Conservation (phyloP, 352 stramenopile species). For the Phytophthora chlamydospora region DNA sequence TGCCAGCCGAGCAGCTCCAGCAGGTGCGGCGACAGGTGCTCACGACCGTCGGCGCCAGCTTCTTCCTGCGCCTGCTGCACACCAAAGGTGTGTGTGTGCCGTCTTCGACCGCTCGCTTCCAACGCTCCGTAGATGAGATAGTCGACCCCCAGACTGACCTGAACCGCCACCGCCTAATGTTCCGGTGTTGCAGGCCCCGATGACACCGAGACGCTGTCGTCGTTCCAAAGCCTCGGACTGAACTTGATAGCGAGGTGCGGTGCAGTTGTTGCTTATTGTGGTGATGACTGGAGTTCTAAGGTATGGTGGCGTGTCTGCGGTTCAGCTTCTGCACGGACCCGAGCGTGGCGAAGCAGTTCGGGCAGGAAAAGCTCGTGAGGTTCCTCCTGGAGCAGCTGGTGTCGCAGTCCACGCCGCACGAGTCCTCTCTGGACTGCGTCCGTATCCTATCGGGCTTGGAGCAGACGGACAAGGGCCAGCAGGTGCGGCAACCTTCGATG, state of each 20-base stretch:
- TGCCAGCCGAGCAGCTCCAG: conserved; percentile 51
- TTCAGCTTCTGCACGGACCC: conserved; percentile 71
- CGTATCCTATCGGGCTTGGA: conserved; percentile 52
- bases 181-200: conserved; percentile 43
- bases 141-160: background rate
- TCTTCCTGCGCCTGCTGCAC: conserved; percentile 82
- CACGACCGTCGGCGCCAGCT: conserved; percentile 61
- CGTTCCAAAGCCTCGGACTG: conserved; percentile 78
- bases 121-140: background rate
- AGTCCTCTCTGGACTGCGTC: conserved; percentile 59
- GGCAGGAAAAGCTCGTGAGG: conserved; percentile 62
- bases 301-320: background rate
- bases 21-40: conserved; percentile 67
- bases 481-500: conserved; percentile 38
- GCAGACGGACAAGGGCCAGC: conserved; percentile 52
- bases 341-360: conserved; percentile 55
- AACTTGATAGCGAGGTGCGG: conserved; percentile 83
- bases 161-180: background rate
- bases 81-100: conserved; percentile 55
- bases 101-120: background rate
- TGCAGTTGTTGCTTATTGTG: background rate
- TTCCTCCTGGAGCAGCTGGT: conserved; percentile 65
- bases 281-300: background rate
- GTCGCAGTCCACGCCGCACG: conserved; percentile 21
- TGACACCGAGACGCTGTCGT: conserved; percentile 56